phyloP scores from a whole-genome alignment of 208 protist species.

The Porcisia deanei region DNA sequence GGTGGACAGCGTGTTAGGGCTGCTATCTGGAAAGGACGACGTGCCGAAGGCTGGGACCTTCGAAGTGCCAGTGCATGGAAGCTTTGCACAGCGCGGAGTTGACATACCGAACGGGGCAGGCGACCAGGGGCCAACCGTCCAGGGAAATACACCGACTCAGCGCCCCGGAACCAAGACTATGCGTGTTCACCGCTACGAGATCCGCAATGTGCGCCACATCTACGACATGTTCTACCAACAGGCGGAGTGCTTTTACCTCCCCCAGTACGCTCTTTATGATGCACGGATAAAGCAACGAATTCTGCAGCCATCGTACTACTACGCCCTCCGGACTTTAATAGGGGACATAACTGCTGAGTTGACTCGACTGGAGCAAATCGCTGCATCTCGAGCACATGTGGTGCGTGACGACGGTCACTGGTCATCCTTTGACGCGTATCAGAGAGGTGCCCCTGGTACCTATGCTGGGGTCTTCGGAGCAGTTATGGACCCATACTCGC shows the following conservation, averaged over 20 bases:
- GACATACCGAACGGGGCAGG: background rate
- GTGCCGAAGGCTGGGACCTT: slow-evolving; percentile 65
- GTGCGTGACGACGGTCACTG: slow-evolving; percentile 16
- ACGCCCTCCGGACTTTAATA: slow-evolving; percentile 52
- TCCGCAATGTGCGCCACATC: slow-evolving; percentile 67
- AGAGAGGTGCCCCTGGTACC: slow-evolving; percentile 21
- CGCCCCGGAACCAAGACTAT: slow-evolving; percentile 41
- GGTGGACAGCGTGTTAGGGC: slow-evolving; percentile 38
- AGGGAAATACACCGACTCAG: background rate
- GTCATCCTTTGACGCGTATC: slow-evolving; percentile 35
- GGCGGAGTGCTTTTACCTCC: slow-evolving; percentile 60
- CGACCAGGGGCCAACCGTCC: slow-evolving; percentile 1
- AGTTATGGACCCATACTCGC: background rate
- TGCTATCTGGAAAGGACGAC: slow-evolving; percentile 52
- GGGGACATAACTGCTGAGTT: slow-evolving; percentile 61
- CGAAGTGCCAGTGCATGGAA: slow-evolving; percentile 23
- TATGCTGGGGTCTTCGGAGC: slow-evolving; percentile 10
- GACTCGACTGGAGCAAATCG: slow-evolving; percentile 42
- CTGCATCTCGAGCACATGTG: slow-evolving; percentile 5
- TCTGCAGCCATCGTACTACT: slow-evolving; percentile 61
- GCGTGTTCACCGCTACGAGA: slow-evolving; percentile 64
- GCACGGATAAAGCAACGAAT: slow-evolving; percentile 49
- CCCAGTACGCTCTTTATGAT: slow-evolving; percentile 69
- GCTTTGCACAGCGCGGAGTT: slow-evolving; percentile 6
- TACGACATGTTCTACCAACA: slow-evolving; percentile 57